These are phyloP conservation scores for Candida taoyuanica DNA, from an alignment of 805 yeast genomes.

Conservation along the genomic window DNA sequence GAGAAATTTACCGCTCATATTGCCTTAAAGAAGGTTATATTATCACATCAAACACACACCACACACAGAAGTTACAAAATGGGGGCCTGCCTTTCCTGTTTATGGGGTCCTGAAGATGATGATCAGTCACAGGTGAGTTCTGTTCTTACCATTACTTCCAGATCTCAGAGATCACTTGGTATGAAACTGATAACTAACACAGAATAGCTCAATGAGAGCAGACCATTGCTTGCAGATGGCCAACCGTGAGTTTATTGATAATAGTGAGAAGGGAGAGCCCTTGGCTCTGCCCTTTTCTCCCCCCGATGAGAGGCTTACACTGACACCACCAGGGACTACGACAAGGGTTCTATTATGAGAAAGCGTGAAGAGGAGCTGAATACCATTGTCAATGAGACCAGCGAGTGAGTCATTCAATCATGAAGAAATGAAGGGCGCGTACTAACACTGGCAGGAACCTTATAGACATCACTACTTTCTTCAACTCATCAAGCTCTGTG, in stretches of 20 bases:
- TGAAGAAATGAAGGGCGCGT: too few species aligned
- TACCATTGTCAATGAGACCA: conserved; percentile 40
- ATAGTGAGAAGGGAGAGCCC: neutral
- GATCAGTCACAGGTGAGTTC: conserved; percentile 36
- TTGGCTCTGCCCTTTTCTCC: too few species aligned
- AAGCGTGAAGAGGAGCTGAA: conserved; percentile 43
- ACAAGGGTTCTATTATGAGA: conserved; percentile 19
- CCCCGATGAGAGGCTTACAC: too few species aligned
- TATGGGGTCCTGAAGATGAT: conserved; percentile 31
- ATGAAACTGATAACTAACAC: neutral
- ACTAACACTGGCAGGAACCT: conserved; percentile 14
- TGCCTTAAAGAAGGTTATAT: too few species aligned
- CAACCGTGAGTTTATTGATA: conserved; percentile 8
- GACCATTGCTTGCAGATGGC: conserved; percentile 26
- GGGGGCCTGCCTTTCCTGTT: conserved; percentile 49
- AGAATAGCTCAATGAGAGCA: conserved; percentile 33
- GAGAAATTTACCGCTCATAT: too few species aligned
- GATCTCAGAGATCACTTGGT: too few species aligned
- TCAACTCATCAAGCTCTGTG: conserved; percentile 13
- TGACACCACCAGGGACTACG: conserved; percentile 18
- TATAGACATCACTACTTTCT: conserved; percentile 24
- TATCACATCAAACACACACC: too few species aligned
- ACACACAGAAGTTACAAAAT: conserved; percentile 20
- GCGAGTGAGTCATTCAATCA: conserved; percentile 17
- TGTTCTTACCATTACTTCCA: conserved; percentile 13